A percentile compares a stretch with the other conserved stretches of the same genome.
These are phyloP conservation scores for Fusarium devonianum DNA, from an alignment of 2,329 filamentous ascomycete genomes.

Conservation along the genomic window DNA sequence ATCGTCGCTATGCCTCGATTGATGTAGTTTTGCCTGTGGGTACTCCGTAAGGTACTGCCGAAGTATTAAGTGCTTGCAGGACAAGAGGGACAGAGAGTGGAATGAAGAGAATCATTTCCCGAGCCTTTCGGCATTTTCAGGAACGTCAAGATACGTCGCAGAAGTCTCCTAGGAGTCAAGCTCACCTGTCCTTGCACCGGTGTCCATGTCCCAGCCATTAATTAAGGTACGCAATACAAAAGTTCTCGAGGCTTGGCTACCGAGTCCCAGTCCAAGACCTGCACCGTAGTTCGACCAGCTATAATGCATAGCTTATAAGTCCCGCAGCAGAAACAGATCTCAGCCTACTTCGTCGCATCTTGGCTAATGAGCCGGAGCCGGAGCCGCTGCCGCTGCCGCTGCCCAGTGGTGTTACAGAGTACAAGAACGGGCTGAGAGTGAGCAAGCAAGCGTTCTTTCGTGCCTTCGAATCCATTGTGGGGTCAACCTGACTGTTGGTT, in stretches of 20 bases:
- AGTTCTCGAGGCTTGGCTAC: no score
- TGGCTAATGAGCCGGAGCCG: constrained; percentile 4
- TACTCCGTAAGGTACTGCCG: no score
- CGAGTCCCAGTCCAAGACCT: no score
- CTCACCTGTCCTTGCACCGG: no score
- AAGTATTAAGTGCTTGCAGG: no score
- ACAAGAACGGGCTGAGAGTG: background rate
- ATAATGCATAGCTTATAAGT: background rate
- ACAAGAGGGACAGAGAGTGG: no score
- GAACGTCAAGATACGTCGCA: background rate
- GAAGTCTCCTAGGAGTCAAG: constrained; percentile 2
- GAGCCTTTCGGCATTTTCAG: no score
- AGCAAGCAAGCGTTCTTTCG: background rate
- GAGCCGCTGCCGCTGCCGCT: constrained; percentile 3
- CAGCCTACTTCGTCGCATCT: background rate
- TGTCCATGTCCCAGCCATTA: no score
- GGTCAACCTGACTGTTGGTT: constrained; percentile 32
- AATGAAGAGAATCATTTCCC: no score
- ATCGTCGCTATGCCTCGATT: constrained; percentile 1
- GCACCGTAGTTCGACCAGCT: background rate
- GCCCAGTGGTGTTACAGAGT: background rate
- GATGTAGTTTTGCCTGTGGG: constrained; percentile 4
- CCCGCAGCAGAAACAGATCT: background rate
- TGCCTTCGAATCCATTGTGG: constrained; percentile 17
- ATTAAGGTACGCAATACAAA: no score